Evolutionary conservation across 139 green algal genomes (phyloP).

Genomic region (Closterium sp.): DNA sequence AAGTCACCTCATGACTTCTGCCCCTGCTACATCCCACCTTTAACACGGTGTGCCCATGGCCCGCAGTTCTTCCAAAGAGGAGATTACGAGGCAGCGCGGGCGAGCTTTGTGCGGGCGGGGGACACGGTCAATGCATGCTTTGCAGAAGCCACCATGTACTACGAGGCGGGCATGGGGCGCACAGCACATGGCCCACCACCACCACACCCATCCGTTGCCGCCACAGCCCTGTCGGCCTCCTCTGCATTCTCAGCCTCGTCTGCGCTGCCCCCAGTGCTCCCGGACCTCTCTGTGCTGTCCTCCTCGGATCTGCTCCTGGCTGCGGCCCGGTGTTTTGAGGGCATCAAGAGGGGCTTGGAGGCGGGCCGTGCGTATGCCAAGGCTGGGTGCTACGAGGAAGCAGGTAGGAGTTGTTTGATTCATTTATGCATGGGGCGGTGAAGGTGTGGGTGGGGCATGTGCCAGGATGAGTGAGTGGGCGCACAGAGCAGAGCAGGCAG

Average conservation of each 20-base stretch:
- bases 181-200: too few species aligned
- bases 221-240: not conserved
- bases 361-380: not conserved
- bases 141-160: not conserved
- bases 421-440: too few species aligned
- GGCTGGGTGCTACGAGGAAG: not conserved
- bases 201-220: too few species aligned
- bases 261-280: not conserved
- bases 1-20: too few species aligned
- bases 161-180: not conserved
- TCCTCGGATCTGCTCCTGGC: not conserved
- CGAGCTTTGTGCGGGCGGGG: not conserved
- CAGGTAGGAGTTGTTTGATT: not conserved
- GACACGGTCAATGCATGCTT: not conserved
- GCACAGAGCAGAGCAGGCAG: too few species aligned
- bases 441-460: too few species aligned
- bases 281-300: not conserved
- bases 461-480: too few species aligned
- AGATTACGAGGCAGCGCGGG: not conserved
- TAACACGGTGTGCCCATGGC: not conserved
- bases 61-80: not conserved
- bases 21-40: too few species aligned
- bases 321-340: not conserved
- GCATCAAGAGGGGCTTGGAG: not conserved
- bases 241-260: not conserved